Evolutionary conservation across 1,284 basidiomycete genomes (phyloP), one percentile per base, ranked within the genome.

Genomic region (Phaffia rhodozyma): DNA sequence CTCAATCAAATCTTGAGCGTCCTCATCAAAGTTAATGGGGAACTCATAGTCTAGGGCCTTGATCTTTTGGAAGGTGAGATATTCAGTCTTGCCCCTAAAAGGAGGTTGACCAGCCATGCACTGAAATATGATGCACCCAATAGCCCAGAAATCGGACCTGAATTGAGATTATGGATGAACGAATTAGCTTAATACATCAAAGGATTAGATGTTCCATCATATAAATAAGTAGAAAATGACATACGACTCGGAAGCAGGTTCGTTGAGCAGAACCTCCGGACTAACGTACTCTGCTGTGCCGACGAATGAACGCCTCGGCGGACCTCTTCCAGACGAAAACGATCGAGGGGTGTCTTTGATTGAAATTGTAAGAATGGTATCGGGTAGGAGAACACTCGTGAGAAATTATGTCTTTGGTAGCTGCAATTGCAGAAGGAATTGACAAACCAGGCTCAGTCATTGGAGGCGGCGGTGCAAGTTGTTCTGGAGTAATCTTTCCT

Each of bases 241-340:
- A 69, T 67, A 77, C 61, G 79, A 76, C 63, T 75, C 70, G 9
- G 74, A 71, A 0, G 77, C 78, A 23, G 74, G 83, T 67, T 86
- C 86, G 56, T 82, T 81, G 63, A 86, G 83, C 25, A 98, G 78
- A 13, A 98, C 80, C 75, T 98, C 94, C 0, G 94, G 94, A 13
- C 89, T 86, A 65, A 97, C 89, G 72, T 97, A 98, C 70, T 97
- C 91, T 0, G 94, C 91, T 1, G 93, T 96, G 13, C 94, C 94
- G 27, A 98, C 96, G 75, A 96, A 98, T 0, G 90, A 91, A 9
- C 75, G 69, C 65, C 75, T 77, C 27, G 67, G 55, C 23, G 50
- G n/a, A 38, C 34, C 38, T 43, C n/a, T 58, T 67, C 67, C 66
- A 63, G 56, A 47, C 13, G 38, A 43, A 11, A 11, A 43, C 7